Conservation (phyloP, 2,329 filamentous ascomycete species). For the Monosporascus sp. region DNA sequence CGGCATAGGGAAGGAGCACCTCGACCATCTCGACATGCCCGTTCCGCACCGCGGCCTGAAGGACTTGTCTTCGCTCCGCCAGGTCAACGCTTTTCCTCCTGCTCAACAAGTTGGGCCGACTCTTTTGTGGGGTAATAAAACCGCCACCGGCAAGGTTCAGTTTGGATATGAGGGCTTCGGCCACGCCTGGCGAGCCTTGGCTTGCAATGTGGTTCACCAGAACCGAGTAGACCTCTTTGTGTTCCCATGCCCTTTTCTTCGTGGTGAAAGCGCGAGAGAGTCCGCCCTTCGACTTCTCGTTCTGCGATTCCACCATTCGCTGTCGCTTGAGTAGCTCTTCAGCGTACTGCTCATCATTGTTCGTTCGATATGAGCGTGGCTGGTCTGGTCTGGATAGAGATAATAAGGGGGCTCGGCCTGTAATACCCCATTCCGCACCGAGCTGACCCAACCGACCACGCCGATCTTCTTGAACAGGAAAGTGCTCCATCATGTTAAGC, state of each 20-base stretch:
- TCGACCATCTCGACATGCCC: conserved; percentile 48
- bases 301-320: conserved; percentile 26
- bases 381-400: conserved; percentile 37
- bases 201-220: conserved; percentile 45
- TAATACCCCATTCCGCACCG: conserved; percentile 45
- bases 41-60: conserved; percentile 46
- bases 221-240: conserved; percentile 47
- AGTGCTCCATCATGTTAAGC: conserved; percentile 14
- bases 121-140: conserved; percentile 43
- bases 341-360: conserved; percentile 46
- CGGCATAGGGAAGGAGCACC: conserved; percentile 48
- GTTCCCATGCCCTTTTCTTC: conserved; percentile 47
- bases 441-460: conserved; percentile 45
- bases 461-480: conserved; percentile 30
- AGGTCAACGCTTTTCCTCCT: conserved; percentile 46
- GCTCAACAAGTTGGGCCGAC: conserved; percentile 42
- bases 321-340: conserved; percentile 49
- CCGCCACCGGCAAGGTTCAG: conserved; percentile 46
- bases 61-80: conserved; percentile 44
- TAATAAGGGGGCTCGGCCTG: conserved; percentile 31
- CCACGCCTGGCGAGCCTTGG: conserved; percentile 47
- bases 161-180: conserved; percentile 49
- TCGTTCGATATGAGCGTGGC: conserved; percentile 37
- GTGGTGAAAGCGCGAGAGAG: conserved; percentile 41
- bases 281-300: conserved; percentile 32